Conservation (phyloP, 371 early-diverging fungal genomes). For the Parasitella parasitica region DNA sequence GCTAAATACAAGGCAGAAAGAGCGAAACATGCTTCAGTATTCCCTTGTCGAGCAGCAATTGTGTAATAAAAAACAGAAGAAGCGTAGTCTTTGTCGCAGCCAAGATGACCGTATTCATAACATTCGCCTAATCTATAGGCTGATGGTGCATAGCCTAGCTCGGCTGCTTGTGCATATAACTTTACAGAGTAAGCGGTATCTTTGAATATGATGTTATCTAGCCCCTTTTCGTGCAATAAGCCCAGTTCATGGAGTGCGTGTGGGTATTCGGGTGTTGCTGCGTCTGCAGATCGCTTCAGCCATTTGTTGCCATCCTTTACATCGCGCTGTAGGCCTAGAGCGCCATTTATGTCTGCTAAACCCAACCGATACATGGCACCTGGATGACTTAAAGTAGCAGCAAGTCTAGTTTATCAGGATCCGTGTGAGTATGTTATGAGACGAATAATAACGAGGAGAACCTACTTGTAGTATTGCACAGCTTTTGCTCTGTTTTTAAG, state of each 20-base stretch:
- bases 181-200: slow-evolving; percentile 71
- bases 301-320: slow-evolving; percentile 77
- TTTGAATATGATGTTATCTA: slow-evolving; percentile 65
- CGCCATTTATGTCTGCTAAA: slow-evolving; percentile 67
- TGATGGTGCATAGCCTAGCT: slow-evolving; percentile 72
- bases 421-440: background rate
- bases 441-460: no score
- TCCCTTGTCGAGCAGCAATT: slow-evolving; percentile 81
- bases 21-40: slow-evolving; percentile 84
- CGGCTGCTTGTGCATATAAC: slow-evolving; percentile 68
- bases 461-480: slow-evolving; percentile 66
- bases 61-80: slow-evolving; percentile 69
- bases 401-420: slow-evolving; percentile 13
- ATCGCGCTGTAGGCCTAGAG: slow-evolving; percentile 58
- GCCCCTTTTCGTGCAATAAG: slow-evolving; percentile 67
- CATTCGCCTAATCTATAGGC: slow-evolving; percentile 77
- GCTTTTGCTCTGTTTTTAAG: slow-evolving; percentile 60
- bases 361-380: slow-evolving; percentile 76
- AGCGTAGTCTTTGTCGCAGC: slow-evolving; percentile 59
- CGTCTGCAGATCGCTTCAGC: slow-evolving; percentile 74
- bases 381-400: slow-evolving; percentile 68
- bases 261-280: slow-evolving; percentile 72
- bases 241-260: slow-evolving; percentile 80
- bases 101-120: slow-evolving; percentile 73
- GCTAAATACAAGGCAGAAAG: slow-evolving; percentile 88